Conservation (phyloP, 2,329 filamentous ascomycete species). For the Salinomyces thailandicus region DNA sequence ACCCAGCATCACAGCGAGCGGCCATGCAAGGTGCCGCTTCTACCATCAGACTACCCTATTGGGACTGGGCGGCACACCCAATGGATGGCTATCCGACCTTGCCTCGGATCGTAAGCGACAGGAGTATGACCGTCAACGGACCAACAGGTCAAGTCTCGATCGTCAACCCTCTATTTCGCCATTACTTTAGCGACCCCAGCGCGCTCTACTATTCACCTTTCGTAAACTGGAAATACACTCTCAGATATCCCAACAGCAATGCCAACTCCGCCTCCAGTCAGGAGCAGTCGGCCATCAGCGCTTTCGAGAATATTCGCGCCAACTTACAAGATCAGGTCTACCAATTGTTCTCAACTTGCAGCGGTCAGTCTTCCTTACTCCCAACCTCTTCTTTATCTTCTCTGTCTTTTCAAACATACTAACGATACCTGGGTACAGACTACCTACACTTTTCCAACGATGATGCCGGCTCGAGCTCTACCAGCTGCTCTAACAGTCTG, state of each 20-base stretch:
- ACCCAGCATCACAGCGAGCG: slow-evolving; percentile 12
- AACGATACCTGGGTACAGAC: no score
- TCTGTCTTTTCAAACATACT: no score
- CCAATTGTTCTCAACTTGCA: slow-evolving; percentile 23
- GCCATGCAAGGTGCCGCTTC: slow-evolving; percentile 17
- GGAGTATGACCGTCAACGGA: slow-evolving; percentile 17
- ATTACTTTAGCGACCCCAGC: slow-evolving; percentile 15
- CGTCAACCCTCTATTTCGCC: slow-evolving; percentile 19
- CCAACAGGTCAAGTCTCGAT: slow-evolving; percentile 19
- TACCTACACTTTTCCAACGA: slow-evolving; percentile 24
- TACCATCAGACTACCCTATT: slow-evolving; percentile 19
- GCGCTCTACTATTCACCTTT: slow-evolving; percentile 22
- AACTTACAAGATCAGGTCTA: slow-evolving; percentile 25
- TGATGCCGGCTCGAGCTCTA: slow-evolving; percentile 13
- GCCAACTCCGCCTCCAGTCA: slow-evolving; percentile 13
- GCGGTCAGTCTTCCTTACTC: no score
- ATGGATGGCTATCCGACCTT: slow-evolving; percentile 12
- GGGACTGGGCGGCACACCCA: slow-evolving; percentile 20
- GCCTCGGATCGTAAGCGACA: slow-evolving; percentile 15
- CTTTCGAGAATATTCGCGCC: slow-evolving; percentile 20
- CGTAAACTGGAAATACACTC: slow-evolving; percentile 20
- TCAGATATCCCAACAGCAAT: slow-evolving; percentile 23
- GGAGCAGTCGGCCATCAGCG: slow-evolving; percentile 8
- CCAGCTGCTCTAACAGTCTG: slow-evolving; percentile 23
- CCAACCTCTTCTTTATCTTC: no score